Conservation (phyloP, 2,329 filamentous ascomycete species). For the Cercospora janseana region DNA sequence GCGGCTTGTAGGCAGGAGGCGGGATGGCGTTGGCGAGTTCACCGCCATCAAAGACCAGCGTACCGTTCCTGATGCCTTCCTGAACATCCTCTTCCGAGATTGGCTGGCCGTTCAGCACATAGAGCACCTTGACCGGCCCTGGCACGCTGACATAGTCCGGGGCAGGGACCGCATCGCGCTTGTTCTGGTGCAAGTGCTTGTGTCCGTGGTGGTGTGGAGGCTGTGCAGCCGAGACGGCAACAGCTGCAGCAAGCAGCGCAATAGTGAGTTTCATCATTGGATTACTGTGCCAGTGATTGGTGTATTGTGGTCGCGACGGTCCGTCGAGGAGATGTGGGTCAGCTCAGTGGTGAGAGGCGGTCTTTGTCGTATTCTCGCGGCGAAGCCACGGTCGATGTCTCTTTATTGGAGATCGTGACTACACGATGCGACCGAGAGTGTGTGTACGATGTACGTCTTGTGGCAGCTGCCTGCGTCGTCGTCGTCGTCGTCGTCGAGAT, state of each 20-base stretch:
- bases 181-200: conserved; percentile 59
- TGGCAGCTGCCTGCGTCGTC: conserved; percentile 13
- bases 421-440: neutral
- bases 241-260: conserved; percentile 39
- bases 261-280: conserved; percentile 40
- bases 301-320: conserved; percentile 10
- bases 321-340: conserved; percentile 14
- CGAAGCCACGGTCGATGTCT: conserved; percentile 29
- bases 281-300: conserved; percentile 15
- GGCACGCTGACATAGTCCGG: conserved; percentile 53
- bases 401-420: neutral
- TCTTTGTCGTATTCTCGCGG: conserved; percentile 21
- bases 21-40: conserved; percentile 37
- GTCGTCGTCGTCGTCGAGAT: conserved; percentile 10
- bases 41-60: conserved; percentile 59
- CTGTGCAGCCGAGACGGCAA: conserved; percentile 54
- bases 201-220: conserved; percentile 58
- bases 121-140: conserved; percentile 65
- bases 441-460: neutral
- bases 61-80: conserved; percentile 67
- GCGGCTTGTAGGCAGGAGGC: conserved; percentile 16
- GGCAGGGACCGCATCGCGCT: conserved; percentile 47
- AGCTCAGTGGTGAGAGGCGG: conserved; percentile 19
- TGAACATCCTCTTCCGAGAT: conserved; percentile 66
- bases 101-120: conserved; percentile 64